Evolutionary conservation across 345 rosid genomes (phyloP), one percentile per base, ranked within the genome.

Genomic region (Raphanus sativus): DNA sequence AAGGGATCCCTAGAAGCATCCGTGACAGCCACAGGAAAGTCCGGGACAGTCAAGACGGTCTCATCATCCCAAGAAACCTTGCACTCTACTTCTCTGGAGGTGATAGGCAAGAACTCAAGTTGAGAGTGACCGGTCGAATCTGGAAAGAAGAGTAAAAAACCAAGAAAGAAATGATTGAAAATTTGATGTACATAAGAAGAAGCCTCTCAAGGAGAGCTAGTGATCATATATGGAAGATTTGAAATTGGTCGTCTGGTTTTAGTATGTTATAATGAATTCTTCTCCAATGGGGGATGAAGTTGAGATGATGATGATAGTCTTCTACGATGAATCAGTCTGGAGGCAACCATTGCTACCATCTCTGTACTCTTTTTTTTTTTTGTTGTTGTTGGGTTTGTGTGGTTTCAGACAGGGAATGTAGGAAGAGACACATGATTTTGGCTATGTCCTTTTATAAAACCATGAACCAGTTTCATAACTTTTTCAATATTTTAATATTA

Each of bases 21-120:
- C 89, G 97, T 3, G 97, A 91, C 81, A 89, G 97, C 77, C 96
- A 91, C 75, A 83, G 85, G 84, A 94, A 90, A 86, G 96, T 94
- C 50, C 86, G 96, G 33, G 98, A 91, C 83, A 90, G 97, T 84
- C 91, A 85, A 73, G 96, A 91, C 24, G 97, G 98, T 17, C 94
- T 94, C 42, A 87, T 94, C 65, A 86, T 94, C 62, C 92, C 90
- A 62, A 84, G 92, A 73, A 94, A 89, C 75, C 68, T 91, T 74
- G 98, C 97, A 8, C 92, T 94, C 30, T 91, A 85, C 84, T 94
- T 94, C 80, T 94, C 96, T 1, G 92, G 94, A 1, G 93, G 94
- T 15, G 96, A 90, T 74, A 88, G 93, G 85, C 87, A 86, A 69
- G 98, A 94, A 79, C 91, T 94, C 77, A 94, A 94, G 83, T 75